Conservation (phyloP, 345 rosid genomes). For the Eucalyptus polyanthemos region DNA sequence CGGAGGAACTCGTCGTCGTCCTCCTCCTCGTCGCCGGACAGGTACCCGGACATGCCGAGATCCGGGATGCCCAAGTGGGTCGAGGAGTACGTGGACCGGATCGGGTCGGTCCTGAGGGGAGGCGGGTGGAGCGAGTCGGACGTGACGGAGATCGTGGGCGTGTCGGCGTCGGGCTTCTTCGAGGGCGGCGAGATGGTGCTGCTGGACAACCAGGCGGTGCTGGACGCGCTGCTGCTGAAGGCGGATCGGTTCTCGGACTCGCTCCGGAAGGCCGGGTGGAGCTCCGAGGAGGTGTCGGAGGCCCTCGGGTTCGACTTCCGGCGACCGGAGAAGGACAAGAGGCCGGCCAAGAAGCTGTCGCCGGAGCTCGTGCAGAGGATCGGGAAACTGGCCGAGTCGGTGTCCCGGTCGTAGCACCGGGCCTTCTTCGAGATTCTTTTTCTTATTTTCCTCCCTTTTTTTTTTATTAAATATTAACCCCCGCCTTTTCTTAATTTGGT, state of each 20-base stretch:
- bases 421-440: neutral
- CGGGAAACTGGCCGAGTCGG: conserved; percentile 75
- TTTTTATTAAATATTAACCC: neutral
- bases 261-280: conserved; percentile 92
- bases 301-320: conserved; percentile 78
- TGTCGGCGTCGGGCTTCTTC: conserved; percentile 81
- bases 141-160: conserved; percentile 56
- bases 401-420: conserved; percentile 35
- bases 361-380: conserved; percentile 64
- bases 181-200: conserved; percentile 69
- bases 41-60: conserved; percentile 61
- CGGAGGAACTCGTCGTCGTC: conserved; percentile 62
- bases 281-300: conserved; percentile 92
- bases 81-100: conserved; percentile 49
- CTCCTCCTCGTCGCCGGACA: conserved; percentile 41
- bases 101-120: conserved; percentile 69
- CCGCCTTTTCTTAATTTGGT: neutral
- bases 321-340: conserved; percentile 55
- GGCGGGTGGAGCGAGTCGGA: conserved; percentile 95
- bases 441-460: neutral
- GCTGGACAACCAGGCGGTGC: conserved; percentile 66
- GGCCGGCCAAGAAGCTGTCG: conserved; percentile 58
- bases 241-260: conserved; percentile 86
- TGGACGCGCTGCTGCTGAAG: conserved; percentile 73
- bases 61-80: conserved; percentile 77